phyloP scores from a whole-genome alignment of 257 asterid genomes.

The Fraxinus cuspidata region DNA sequence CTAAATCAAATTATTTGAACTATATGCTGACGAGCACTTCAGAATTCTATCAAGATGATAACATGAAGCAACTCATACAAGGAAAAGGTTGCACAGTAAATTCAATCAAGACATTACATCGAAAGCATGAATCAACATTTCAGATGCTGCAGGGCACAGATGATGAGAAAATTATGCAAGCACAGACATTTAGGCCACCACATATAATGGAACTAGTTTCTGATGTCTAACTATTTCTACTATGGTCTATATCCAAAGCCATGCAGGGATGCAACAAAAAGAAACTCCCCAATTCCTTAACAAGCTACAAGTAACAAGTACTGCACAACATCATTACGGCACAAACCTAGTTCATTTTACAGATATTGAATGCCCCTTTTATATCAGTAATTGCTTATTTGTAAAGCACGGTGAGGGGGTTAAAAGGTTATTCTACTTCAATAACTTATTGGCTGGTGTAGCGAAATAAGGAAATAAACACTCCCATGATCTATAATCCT shows the following conservation, averaged over 20 bases:
- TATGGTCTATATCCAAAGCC: neutral
- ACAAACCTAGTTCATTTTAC: neutral
- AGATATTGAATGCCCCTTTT: neutral
- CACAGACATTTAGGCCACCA: neutral
- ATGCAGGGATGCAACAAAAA: neutral
- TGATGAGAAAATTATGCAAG: neutral
- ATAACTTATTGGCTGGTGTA: neutral
- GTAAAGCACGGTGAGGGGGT: neutral
- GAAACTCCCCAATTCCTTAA: neutral
- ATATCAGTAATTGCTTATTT: neutral
- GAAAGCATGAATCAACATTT: neutral
- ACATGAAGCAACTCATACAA: neutral
- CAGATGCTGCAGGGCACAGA: neutral
- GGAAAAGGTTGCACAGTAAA: neutral
- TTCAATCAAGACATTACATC: neutral
- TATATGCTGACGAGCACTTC: neutral
- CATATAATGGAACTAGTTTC: neutral
- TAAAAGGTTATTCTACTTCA: neutral
- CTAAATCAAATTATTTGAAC: neutral
- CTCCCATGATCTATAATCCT: neutral
- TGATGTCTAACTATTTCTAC: neutral
- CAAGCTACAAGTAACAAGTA: neutral
- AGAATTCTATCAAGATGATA: neutral
- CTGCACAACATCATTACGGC: neutral
- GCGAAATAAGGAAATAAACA: neutral